Base-by-base conservation (phyloP, 257 asterid genomes). In the Solanum arcanum region DNA sequence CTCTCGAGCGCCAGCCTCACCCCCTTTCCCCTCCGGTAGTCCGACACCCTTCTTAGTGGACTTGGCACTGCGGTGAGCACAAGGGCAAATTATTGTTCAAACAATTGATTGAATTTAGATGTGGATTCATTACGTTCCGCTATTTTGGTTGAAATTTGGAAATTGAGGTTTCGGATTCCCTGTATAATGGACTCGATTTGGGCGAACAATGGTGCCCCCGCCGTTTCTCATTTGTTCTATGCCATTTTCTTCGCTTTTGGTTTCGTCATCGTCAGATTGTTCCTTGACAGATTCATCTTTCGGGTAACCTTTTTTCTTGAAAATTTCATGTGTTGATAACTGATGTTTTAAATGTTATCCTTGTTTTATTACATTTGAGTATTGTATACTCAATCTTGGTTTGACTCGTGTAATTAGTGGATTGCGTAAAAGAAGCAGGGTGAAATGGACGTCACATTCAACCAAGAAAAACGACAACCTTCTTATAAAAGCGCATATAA, bases 221-320 rank as follows among this genome's bases (percentile, higher is more conserved):
- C 82, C 84, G 82, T 60, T 70, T 93, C 89, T 87, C 93, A 97
- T 92, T 93, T 95, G 90, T 3, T 88, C 86, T 31, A 86, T 70
- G 96, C 95, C 39, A 4, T 93, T 64, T 87, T 60, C 85, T 97
- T 95, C 86, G 94, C 93, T 31, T 89, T 95, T 15, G 91, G 89
- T 13, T 95, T 96, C 88, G 89, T 92, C n/a, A 88, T 88, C 13
- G 96, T 92, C 12, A 95, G 99, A 93, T 90, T 92, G 89, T 72
- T 96, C 88, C 95, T 96, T 42, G 98, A 97, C 89, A 93, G 92
- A 91, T 92, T 91, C 92, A 86, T 95, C 77, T 94, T 94, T 86
- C 94, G 94, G 39, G 99, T 96, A 93, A 94, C 98, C 64, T 56
- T 42, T 72, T 10, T 74, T 74, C 29, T 72, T 72, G 14, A 68